A percentile compares a stretch with the other conserved stretches of the same genome.
These are phyloP conservation scores for Erodium texanum DNA, from an alignment of 441 rosid species.

Conservation along the genomic window DNA sequence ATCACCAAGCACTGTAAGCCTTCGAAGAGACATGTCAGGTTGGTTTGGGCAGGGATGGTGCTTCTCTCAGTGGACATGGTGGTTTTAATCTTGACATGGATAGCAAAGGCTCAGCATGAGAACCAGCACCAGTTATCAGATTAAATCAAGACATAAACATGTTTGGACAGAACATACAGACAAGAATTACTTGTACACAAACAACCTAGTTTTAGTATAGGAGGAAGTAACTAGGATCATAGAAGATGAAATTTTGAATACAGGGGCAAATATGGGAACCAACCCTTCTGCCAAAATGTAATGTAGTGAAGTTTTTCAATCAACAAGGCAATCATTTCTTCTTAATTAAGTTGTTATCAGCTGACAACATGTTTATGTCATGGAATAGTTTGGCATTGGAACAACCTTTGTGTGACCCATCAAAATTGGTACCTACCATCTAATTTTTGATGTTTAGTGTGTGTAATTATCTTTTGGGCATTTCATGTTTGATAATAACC, in stretches of 20 bases:
- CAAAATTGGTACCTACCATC: no score
- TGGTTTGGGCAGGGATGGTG: slow-evolving; percentile 44
- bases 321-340: neutral
- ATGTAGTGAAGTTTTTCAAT: neutral
- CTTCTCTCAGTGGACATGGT: slow-evolving; percentile 40
- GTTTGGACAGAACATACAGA: neutral
- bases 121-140: slow-evolving; percentile 21
- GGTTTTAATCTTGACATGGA: slow-evolving; percentile 38
- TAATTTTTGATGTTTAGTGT: no score
- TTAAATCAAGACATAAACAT: neutral
- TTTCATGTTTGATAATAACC: no score
- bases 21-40: slow-evolving; percentile 31
- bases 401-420: no score
- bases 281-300: slow-evolving; percentile 1
- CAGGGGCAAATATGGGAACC: neutral
- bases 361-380: no score
- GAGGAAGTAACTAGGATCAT: neutral
- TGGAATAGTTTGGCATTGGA: no score
- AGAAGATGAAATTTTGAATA: neutral
- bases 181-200: neutral
- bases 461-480: no score
- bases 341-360: neutral
- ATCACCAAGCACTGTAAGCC: slow-evolving; percentile 45
- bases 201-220: neutral
- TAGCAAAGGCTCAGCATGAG: slow-evolving; percentile 25